phyloP scores from a whole-genome alignment of 108 stramenopile genomes.

The Nitzschia inconspicua region DNA sequence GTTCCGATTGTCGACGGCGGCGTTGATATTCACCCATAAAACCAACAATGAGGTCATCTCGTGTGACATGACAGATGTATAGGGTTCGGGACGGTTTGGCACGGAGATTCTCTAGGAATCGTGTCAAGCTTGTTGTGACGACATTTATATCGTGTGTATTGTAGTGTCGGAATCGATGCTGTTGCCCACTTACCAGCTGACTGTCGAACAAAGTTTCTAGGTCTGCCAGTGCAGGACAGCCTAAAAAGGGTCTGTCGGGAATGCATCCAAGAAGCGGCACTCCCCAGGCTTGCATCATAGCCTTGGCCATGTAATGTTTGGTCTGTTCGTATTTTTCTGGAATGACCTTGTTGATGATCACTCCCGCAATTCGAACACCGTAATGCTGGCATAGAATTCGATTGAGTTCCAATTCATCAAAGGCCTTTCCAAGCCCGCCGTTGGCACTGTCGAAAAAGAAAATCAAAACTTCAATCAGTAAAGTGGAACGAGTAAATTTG shows the following conservation, averaged over 20 bases:
- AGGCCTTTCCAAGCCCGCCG: constrained; percentile 92
- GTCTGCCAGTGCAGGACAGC: constrained; percentile 88
- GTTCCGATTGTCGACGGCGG: constrained; percentile 11
- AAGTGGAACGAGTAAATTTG: neutral
- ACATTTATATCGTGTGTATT: constrained; percentile 77
- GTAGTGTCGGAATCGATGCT: constrained; percentile 83
- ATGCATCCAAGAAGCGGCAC: constrained; percentile 91
- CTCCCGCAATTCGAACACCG: constrained; percentile 87
- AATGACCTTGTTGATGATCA: constrained; percentile 95
- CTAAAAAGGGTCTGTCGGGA: constrained; percentile 89
- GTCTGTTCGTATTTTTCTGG: constrained; percentile 89
- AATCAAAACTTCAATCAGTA: neutral
- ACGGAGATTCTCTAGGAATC: constrained; percentile 87
- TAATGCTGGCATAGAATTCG: constrained; percentile 79
- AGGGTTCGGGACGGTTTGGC: constrained; percentile 73
- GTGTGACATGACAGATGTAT: constrained; percentile 91
- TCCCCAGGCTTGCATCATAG: constrained; percentile 76
- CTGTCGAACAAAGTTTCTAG: constrained; percentile 80
- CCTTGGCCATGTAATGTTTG: constrained; percentile 73
- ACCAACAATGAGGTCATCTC: constrained; percentile 89
- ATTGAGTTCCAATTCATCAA: constrained; percentile 95
- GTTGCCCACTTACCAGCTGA: constrained; percentile 64
- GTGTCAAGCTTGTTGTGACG: constrained; percentile 81
- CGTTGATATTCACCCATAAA: constrained; percentile 86
- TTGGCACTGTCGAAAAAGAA: constrained; percentile 50